Conservation (phyloP, 441 rosid genomes). For the Pelargonium australe region DNA sequence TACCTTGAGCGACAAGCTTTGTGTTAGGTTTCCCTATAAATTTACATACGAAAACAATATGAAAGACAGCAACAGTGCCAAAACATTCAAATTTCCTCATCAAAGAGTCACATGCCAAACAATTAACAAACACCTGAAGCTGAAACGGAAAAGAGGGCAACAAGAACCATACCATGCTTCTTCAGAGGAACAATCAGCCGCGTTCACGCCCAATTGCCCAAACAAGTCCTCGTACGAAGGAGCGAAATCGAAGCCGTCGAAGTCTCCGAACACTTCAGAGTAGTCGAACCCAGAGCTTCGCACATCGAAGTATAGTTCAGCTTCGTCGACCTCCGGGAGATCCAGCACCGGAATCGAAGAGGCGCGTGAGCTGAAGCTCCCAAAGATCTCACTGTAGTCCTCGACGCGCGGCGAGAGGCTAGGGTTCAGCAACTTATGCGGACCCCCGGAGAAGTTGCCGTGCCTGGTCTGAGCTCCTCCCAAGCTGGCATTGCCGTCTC, state of each 20-base stretch:
- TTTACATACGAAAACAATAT: neutral
- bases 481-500: neutral
- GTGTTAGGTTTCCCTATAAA: neutral
- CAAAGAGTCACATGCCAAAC: no score
- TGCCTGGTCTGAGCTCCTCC: no score
- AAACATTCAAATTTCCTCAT: neutral
- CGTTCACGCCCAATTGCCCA: neutral
- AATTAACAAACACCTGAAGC: neutral
- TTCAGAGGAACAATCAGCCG: neutral
- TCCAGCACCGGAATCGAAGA: constrained; percentile 4
- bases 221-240: neutral
- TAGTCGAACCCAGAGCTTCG: neutral
- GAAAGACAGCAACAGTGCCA: neutral
- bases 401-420: neutral
- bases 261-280: neutral
- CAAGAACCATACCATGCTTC: neutral
- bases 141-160: neutral
- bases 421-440: neutral
- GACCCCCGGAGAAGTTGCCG: no score
- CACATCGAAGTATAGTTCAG: neutral
- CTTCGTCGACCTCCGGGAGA: neutral
- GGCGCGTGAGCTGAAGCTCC: neutral
- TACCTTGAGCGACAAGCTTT: neutral
- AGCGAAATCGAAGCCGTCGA: neutral
- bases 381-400: constrained; percentile 1